These are phyloP conservation scores for Lyophyllum shimeji DNA, from an alignment of 768 basidiomycete genomes.

Conservation along the genomic window DNA sequence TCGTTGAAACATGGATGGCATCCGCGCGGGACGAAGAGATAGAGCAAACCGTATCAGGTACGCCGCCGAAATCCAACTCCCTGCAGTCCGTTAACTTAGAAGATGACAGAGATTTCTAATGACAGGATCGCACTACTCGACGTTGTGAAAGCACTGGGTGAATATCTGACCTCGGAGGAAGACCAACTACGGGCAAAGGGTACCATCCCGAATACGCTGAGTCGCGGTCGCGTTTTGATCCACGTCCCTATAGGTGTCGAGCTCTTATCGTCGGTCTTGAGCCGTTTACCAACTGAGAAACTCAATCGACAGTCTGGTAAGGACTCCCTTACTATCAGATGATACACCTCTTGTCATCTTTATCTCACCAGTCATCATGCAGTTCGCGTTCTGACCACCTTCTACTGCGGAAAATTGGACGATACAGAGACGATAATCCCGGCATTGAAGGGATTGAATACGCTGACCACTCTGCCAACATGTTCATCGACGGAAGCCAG, in stretches of 20 bases:
- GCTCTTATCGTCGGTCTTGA: constrained; percentile 73
- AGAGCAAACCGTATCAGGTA: constrained; percentile 58
- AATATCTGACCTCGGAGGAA: constrained; percentile 87
- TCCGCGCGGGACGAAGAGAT: constrained; percentile 61
- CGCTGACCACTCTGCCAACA: constrained; percentile 59
- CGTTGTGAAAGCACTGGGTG: constrained; percentile 84
- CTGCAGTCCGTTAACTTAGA: constrained; percentile 5
- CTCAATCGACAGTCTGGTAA: constrained; percentile 83
- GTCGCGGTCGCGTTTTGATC: constrained; percentile 3
- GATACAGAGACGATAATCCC: constrained; percentile 85
- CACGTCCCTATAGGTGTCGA: constrained; percentile 64
- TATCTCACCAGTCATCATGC: constrained; percentile 9
- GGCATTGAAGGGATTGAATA: constrained; percentile 72
- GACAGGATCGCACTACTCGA: constrained; percentile 64
- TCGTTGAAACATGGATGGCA: constrained; percentile 73
- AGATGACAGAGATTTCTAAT: constrained; percentile 42
- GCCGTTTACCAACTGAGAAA: constrained; percentile 54
- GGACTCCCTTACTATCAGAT: constrained; percentile 17
- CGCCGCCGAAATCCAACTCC: constrained; percentile 22
- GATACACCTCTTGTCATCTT: constrained; percentile 3
- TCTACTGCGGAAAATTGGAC: constrained; percentile 85
- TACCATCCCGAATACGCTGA: constrained; percentile 25
- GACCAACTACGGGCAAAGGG: constrained; percentile 79
- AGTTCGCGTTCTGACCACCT: constrained; percentile 83
- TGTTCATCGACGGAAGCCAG: constrained; percentile 67